Evolutionary conservation across 2,329 filamentous ascomycete genomes (phyloP).

Genomic region (Aspergillus sp.): DNA sequence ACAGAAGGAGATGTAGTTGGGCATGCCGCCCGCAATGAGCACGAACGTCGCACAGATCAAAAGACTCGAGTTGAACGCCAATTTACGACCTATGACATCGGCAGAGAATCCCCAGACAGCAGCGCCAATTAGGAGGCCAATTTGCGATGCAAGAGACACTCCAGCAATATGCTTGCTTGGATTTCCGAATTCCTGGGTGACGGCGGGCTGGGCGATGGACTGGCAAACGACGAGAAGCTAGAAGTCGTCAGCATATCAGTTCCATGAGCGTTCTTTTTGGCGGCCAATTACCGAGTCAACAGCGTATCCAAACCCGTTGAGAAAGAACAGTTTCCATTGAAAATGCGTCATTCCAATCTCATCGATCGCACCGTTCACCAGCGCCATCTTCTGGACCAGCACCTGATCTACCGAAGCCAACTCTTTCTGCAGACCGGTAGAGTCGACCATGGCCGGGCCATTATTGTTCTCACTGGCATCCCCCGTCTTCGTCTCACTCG

Average conservation of each 20-base stretch:
- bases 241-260: background rate
- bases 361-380: conserved; percentile 47
- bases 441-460: background rate
- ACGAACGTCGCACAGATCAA: conserved; percentile 74
- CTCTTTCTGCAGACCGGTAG: conserved; percentile 6
- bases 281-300: conserved; percentile 29
- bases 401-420: conserved; percentile 33
- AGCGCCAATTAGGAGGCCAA: conserved; percentile 74
- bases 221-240: conserved; percentile 30
- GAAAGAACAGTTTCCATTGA: conserved; percentile 61
- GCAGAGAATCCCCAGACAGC: conserved; percentile 77
- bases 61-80: conserved; percentile 77
- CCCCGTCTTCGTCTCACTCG: background rate
- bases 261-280: background rate
- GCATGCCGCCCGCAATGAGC: conserved; percentile 65
- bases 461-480: background rate
- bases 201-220: conserved; percentile 11
- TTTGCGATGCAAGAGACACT: conserved; percentile 61
- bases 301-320: conserved; percentile 60
- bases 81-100: conserved; percentile 72
- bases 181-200: conserved; percentile 62
- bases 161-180: conserved; percentile 77
- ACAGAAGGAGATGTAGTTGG: conserved; percentile 58
- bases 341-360: conserved; percentile 62
- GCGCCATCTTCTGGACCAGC: conserved; percentile 40